phyloP scores from a whole-genome alignment of 306 rosid genomes.

The Malus sieversii region DNA sequence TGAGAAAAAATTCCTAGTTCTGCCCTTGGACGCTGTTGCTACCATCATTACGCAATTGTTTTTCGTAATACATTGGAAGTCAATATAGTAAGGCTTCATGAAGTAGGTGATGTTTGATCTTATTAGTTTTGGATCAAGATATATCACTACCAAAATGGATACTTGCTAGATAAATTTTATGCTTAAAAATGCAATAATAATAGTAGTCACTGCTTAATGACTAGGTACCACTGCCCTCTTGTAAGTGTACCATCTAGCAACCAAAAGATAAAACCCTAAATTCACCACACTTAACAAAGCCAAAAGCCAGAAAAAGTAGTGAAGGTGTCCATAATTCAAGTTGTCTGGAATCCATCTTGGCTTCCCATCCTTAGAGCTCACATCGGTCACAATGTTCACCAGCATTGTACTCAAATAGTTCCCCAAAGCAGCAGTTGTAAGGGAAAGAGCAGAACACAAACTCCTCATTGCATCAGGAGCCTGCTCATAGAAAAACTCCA shows the following conservation, averaged over 20 bases:
- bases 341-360: slow-evolving; percentile 13
- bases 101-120: not conserved
- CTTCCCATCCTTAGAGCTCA: slow-evolving; percentile 3
- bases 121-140: not conserved
- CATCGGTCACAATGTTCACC: not conserved
- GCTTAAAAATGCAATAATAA: no score
- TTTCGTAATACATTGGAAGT: no score
- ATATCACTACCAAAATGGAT: not conserved
- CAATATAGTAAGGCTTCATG: not conserved
- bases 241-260: slow-evolving; percentile 17
- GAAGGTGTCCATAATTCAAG: slow-evolving; percentile 14
- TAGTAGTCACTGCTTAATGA: not conserved
- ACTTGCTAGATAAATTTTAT: not conserved
- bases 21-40: no score
- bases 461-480: slow-evolving; percentile 32
- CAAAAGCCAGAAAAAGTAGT: slow-evolving; percentile 10
- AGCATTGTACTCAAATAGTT: slow-evolving; percentile 13
- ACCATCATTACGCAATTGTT: no score
- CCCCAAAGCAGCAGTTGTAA: slow-evolving; percentile 3
- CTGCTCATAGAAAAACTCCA: slow-evolving; percentile 20
- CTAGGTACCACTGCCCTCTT: slow-evolving; percentile 12
- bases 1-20: no score
- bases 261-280: slow-evolving; percentile 14
- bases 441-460: slow-evolving; percentile 15
- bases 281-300: slow-evolving; percentile 8